These are phyloP conservation scores for Xylaria sp. DNA, from an alignment of 2,329 filamentous ascomycete species.

Conservation along the genomic window DNA sequence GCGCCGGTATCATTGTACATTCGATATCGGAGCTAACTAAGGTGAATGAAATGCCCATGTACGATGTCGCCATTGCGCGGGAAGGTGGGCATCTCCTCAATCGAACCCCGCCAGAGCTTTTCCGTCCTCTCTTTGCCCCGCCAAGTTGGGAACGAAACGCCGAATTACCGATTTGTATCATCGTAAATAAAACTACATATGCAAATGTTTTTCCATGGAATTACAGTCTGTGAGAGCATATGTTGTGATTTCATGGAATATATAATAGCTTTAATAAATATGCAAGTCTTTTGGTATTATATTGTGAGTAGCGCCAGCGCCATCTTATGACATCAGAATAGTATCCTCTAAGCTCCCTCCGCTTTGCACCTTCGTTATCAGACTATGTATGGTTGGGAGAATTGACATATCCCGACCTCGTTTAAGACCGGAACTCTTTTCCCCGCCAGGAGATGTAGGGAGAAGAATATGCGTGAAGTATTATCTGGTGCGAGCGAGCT, in stretches of 20 bases:
- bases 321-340: background rate
- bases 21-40: constrained; percentile 22
- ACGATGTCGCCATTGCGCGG: constrained; percentile 33
- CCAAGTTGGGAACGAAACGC: constrained; percentile 12
- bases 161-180: constrained; percentile 1
- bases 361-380: background rate
- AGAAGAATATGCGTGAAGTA: too few relatives aligned
- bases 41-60: background rate
- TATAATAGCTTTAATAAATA: background rate
- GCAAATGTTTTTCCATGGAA: too few relatives aligned
- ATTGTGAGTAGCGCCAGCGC: background rate
- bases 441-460: too few relatives aligned
- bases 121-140: constrained; percentile 3
- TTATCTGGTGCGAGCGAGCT: too few relatives aligned
- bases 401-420: background rate
- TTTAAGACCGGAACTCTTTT: background rate
- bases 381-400: background rate
- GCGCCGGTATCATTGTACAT: background rate
- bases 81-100: constrained; percentile 4
- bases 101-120: constrained; percentile 22
- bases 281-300: background rate
- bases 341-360: background rate
- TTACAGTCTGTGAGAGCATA: background rate
- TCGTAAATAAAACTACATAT: background rate
- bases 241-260: background rate